Evolutionary conservation across 1,284 basidiomycete genomes (phyloP), one percentile per base, ranked within the genome.

Genomic region (Rhodotorula sp.): DNA sequence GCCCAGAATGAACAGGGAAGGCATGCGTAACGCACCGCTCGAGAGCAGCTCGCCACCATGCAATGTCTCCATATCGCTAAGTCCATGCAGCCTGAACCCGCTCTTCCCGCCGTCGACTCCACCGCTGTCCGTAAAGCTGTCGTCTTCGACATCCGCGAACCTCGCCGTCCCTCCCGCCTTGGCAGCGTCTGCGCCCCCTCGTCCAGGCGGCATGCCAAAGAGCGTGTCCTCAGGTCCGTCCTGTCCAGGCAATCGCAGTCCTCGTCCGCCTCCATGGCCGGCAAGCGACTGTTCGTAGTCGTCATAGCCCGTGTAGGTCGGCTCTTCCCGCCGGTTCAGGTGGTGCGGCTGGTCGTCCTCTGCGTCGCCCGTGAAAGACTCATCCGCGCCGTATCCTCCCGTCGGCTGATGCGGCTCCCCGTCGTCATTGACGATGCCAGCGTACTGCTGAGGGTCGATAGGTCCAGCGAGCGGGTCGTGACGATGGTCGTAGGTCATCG

Each of bases 21-120:
- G 39, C 15, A 24, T 36, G 4, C 53, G 19, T 24, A 24, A 55
- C 53, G 53, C 34, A 67, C 66, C 70, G 17, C 71, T 74, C 36
- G 72, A 60, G 27, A 77, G 66, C 32, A 77, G 52, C 52, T 72
- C 66, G 3, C 76, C 76, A 2, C 76, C 76, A 51, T 77, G 74
- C 19, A 76, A 62, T 30, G 76, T 77, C 24, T 72, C 72, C 73
- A 76, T 69, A 30, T 77, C 73, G 59, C 64, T 67, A 53, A 66
- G 15, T 2, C 74, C 72, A 30, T 72, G 68, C 51, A 76, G 54
- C 51, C 71, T 59, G 72, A 77, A 77, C 27, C 65, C 69, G 17
- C 53, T 62, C 30, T 59, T 53, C 46, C 71, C 39, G 39, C 39
- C 39, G 39, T 54, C 48, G 62, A 56, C 56, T 57, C 57, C 19